Evolutionary conservation across 768 basidiomycete species (phyloP).

Genomic region (Rhizopogon vesiculosus): DNA sequence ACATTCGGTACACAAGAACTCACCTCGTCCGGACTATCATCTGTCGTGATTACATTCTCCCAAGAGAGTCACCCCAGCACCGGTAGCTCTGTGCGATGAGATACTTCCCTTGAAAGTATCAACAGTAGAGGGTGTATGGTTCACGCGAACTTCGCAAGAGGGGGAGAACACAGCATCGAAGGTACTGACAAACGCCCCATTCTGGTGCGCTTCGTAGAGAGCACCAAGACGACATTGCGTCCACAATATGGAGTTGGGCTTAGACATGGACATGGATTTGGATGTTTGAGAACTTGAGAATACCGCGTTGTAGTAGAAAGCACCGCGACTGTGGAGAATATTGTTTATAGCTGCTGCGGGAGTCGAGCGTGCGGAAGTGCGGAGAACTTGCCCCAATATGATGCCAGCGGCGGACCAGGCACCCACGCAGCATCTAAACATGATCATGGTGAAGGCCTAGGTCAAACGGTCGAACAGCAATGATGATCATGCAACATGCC

Average conservation of each 20-base stretch:
- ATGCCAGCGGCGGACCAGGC: neutral
- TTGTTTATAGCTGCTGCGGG: neutral
- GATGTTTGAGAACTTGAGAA: neutral
- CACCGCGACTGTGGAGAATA: neutral
- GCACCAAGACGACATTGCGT: conserved; percentile 21
- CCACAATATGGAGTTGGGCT: conserved; percentile 20
- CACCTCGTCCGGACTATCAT: conserved; percentile 16
- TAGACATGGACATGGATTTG: conserved; percentile 1
- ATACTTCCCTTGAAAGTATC: conserved; percentile 26
- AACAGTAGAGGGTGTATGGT: conserved; percentile 24
- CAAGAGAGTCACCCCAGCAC: conserved; percentile 24
- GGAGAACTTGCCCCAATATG: neutral
- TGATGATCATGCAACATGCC: neutral
- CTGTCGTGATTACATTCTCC: conserved; percentile 29
- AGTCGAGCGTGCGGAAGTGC: neutral
- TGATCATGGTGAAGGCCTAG: neutral
- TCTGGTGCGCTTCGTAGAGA: conserved; percentile 19
- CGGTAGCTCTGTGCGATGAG: conserved; percentile 11
- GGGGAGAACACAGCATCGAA: conserved; percentile 30
- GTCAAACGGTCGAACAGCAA: neutral
- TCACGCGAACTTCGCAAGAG: conserved; percentile 26
- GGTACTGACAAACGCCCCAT: conserved; percentile 6
- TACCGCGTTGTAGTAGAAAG: neutral
- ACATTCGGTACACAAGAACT: too few species aligned
- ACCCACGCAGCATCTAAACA: neutral